Evolutionary conservation across 2,329 filamentous ascomycete species (phyloP).

Genomic region (Corynespora cassiicola): DNA sequence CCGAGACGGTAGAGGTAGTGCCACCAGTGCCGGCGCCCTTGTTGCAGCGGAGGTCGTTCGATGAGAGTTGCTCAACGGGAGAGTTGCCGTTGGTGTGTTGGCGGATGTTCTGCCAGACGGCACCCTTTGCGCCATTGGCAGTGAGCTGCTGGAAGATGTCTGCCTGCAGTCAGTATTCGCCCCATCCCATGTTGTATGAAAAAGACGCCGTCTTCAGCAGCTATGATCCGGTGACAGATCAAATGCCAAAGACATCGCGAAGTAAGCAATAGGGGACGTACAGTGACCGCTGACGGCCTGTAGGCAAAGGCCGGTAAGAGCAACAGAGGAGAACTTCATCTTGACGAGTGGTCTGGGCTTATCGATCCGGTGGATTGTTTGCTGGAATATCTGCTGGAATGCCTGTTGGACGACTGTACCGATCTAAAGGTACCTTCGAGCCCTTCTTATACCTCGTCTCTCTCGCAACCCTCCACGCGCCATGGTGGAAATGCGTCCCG

Average conservation of each 20-base stretch:
- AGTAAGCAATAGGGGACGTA: slow-evolving; percentile 9
- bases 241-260: no score
- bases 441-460: slow-evolving; percentile 15
- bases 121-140: slow-evolving; percentile 27
- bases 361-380: no score
- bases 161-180: no score
- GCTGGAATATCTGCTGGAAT: not conserved
- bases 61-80: slow-evolving; percentile 46
- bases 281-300: slow-evolving; percentile 27
- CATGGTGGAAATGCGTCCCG: not conserved
- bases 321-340: slow-evolving; percentile 28
- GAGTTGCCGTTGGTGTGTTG: slow-evolving; percentile 57
- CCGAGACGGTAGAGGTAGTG: slow-evolving; percentile 17
- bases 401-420: no score
- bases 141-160: slow-evolving; percentile 41
- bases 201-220: no score
- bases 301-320: slow-evolving; percentile 20
- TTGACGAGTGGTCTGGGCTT: slow-evolving; percentile 7
- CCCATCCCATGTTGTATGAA: no score
- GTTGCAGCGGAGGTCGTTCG: slow-evolving; percentile 28
- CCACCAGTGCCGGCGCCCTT: slow-evolving; percentile 18
- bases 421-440: not conserved
- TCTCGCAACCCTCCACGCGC: not conserved
- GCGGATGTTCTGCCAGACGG: slow-evolving; percentile 47
- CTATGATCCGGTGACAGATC: no score